phyloP scores from a whole-genome alignment of 1,284 basidiomycete species.

The Chalciporus piperatoides region DNA sequence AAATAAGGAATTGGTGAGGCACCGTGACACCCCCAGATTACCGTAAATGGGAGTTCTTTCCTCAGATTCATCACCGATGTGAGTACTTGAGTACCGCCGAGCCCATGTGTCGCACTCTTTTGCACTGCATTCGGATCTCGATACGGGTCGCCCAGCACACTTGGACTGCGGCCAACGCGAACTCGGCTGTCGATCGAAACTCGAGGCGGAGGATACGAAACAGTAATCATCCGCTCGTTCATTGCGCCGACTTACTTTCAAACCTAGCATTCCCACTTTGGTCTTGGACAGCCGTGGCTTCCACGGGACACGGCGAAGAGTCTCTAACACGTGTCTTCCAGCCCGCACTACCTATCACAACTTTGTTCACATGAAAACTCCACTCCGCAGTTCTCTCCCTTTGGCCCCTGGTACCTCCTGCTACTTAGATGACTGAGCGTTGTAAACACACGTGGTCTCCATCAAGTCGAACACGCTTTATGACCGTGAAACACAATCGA shows the following conservation, averaged over 20 bases:
- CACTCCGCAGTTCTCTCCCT: constrained; percentile 11
- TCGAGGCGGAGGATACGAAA: neutral
- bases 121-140: constrained; percentile 22
- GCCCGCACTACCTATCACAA: constrained; percentile 18
- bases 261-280: neutral
- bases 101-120: constrained; percentile 24
- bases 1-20: constrained; percentile 3
- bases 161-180: neutral
- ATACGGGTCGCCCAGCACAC: constrained; percentile 5
- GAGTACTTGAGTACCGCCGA: neutral
- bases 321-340: constrained; percentile 24
- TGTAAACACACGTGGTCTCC: constrained; percentile 11
- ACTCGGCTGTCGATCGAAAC: neutral
- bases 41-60: constrained; percentile 22
- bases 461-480: constrained; percentile 15
- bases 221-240: constrained; percentile 3
- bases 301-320: constrained; percentile 17
- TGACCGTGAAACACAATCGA: constrained; percentile 21
- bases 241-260: constrained; percentile 4
- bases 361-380: constrained; percentile 23
- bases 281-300: constrained; percentile 19
- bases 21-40: constrained; percentile 30
- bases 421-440: neutral
- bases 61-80: constrained; percentile 33
- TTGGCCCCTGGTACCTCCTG: neutral